Base-by-base conservation (phyloP, 2,329 filamentous ascomycete species). In the Ceratocystis cacaofunesta region DNA sequence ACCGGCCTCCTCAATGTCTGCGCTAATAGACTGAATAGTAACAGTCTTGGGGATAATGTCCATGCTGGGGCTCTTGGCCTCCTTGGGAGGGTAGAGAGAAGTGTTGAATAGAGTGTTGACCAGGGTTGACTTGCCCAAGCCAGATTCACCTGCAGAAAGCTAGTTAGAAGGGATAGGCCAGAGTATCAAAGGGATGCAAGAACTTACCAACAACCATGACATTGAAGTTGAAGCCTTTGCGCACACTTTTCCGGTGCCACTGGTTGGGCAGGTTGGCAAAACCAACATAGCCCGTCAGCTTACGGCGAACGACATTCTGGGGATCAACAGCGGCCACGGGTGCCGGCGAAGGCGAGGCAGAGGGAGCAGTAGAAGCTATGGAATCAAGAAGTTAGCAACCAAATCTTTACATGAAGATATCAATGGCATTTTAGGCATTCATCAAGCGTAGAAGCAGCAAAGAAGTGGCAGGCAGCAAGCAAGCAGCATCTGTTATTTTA, bases 81-180 rank as follows among this genome's bases (percentile, higher is more conserved):
- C 94, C 85, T 92, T 95, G 71, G 94, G 94, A 68, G 94, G 94
- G 81, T 99, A 99, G 67, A 99, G 84, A 58, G 94, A 97, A 70
- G 94, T 97, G 84, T 97, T 99, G 87, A 99, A 99, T 69, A 99
- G 85, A 50, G 94, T 99, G 83, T 99, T 99, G 76, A 99, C 92
- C 61, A 99, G 85, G 62, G 94, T 99, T 63, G 94, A 99, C 83
- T 99, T 99, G 82, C 94, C 94, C 71, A 99, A 85, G 71, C 94
- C 94, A 75, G 94, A 99, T 86, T 99, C 94, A 84, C 94, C 94
- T 97, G 71, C 25, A 57, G 1, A 5, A 41, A 41, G 10, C 36
- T 4, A 41, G 36, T 41, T n/a, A 25, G 60, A 48, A 68, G 55
- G 60, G 67, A 61, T 36, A 62, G 41, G 44, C 22, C 28, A 25